Evolutionary conservation across 2,329 filamentous ascomycete genomes (phyloP).

Genomic region (Xylariaceae sp.): DNA sequence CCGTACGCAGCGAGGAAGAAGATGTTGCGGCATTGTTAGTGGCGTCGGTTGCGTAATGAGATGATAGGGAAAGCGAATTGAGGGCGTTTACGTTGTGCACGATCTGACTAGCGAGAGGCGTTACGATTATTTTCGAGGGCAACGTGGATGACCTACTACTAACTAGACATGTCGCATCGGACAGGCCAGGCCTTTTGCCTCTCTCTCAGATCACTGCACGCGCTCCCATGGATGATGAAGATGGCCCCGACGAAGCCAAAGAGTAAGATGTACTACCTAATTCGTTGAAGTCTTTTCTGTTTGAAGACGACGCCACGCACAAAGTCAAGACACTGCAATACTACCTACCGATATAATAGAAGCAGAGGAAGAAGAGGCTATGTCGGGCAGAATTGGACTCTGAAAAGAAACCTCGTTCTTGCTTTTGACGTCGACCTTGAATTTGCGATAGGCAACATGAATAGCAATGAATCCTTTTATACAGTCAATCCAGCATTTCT

Average conservation of each 20-base stretch:
- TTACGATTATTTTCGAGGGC: constrained; percentile 24
- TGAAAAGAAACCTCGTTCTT: not conserved
- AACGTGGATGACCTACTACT: constrained; percentile 21
- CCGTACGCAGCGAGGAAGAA: constrained; percentile 86
- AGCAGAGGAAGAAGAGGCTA: constrained; percentile 2
- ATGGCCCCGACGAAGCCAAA: not conserved
- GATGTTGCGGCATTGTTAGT: constrained; percentile 80
- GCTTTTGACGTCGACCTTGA: too few species aligned
- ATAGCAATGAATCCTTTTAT: too few species aligned
- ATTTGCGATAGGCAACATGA: too few species aligned
- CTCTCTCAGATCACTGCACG: constrained; percentile 1
- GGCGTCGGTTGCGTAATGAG: constrained; percentile 69
- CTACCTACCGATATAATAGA: not conserved
- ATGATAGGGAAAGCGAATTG: constrained; percentile 23
- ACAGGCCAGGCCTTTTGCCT: not conserved
- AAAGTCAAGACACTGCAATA: not conserved
- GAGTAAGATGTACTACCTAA: constrained; percentile 2
- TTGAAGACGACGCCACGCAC: not conserved
- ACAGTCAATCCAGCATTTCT: too few species aligned
- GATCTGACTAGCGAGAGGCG: constrained; percentile 29
- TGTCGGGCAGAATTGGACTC: not conserved
- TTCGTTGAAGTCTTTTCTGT: not conserved
- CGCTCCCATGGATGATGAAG: not conserved
- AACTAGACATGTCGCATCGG: constrained; percentile 19
- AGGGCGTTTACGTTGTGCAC: constrained; percentile 30